phyloP scores from a whole-genome alignment of 2,329 filamentous ascomycete species.

The Colletotrichum siamense region DNA sequence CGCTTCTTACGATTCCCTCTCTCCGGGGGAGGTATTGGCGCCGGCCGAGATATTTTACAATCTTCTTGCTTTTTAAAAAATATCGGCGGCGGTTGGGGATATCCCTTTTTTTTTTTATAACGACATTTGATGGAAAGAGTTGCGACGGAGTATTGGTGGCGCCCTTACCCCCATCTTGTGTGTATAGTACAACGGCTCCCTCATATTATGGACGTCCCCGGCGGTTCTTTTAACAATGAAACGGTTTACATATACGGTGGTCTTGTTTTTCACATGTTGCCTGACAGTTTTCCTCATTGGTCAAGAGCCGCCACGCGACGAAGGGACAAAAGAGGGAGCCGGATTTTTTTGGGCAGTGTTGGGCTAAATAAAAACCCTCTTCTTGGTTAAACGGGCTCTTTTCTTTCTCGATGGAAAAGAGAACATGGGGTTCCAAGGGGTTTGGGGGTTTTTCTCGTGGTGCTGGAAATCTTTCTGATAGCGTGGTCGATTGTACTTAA shows the following conservation, averaged over 20 bases:
- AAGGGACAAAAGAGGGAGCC: neutral
- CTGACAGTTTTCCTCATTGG: neutral
- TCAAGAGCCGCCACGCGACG: neutral
- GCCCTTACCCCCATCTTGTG: slow-evolving; percentile 11
- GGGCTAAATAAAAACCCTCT: neutral
- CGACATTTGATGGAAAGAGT: slow-evolving; percentile 18
- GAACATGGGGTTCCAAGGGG: neutral
- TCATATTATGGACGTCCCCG: slow-evolving; percentile 6
- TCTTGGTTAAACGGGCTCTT: neutral
- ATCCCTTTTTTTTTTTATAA: neutral
- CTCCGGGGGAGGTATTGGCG: neutral
- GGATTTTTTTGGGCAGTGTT: neutral
- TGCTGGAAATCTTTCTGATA: neutral
- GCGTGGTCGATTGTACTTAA: slow-evolving; percentile 3
- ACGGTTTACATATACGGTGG: neutral
- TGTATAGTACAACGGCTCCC: slow-evolving; percentile 19
- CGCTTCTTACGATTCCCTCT: neutral
- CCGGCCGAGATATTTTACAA: neutral
- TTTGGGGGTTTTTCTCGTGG: neutral
- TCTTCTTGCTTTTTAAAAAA: neutral
- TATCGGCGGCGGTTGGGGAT: slow-evolving; percentile 2
- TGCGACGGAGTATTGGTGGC: slow-evolving; percentile 9
- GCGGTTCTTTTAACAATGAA: neutral
- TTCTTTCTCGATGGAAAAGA: neutral
- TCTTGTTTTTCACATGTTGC: neutral